These are phyloP conservation scores for Flaveria linearis DNA, from an alignment of 129 eudicot species.

Conservation along the genomic window DNA sequence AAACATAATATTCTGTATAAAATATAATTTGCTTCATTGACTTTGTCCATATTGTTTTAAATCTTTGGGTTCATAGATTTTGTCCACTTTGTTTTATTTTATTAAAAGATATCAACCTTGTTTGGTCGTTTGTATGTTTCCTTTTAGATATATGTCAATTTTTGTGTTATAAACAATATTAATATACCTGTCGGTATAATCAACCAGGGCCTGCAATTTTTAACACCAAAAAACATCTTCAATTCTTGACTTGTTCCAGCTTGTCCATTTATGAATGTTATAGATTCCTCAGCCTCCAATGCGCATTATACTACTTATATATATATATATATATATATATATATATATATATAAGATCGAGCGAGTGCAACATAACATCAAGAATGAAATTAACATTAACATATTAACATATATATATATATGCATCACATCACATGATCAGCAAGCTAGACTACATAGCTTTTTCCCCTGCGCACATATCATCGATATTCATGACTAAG, in stretches of 20 bases:
- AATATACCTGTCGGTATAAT: slow-evolving; percentile 25
- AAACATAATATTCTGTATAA: no score
- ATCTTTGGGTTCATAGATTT: slow-evolving; percentile 1
- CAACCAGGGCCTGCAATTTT: slow-evolving; percentile 39
- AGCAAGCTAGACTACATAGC: no score
- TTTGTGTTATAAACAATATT: slow-evolving; percentile 18
- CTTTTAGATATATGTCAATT: slow-evolving; percentile 19
- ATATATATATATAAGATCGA: no score
- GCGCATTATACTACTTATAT: slow-evolving; percentile 14
- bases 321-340: no score
- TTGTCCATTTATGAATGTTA: slow-evolving; percentile 28
- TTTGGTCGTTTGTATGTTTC: slow-evolving; percentile 18
- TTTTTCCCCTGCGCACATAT: no score
- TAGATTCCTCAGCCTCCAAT: slow-evolving; percentile 20
- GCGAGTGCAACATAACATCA: not conserved
- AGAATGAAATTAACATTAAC: not conserved
- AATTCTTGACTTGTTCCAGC: slow-evolving; percentile 26
- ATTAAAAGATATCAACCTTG: slow-evolving; percentile 11
- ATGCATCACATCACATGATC: not conserved
- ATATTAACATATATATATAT: no score
- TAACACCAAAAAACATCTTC: not conserved
- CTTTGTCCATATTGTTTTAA: no score
- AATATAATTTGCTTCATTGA: no score
- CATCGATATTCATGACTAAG: slow-evolving; percentile 25
- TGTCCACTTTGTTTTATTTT: not conserved